These are phyloP conservation scores for Spirogloea muscicola DNA, from an alignment of 139 green algal species.

Conservation along the genomic window DNA sequence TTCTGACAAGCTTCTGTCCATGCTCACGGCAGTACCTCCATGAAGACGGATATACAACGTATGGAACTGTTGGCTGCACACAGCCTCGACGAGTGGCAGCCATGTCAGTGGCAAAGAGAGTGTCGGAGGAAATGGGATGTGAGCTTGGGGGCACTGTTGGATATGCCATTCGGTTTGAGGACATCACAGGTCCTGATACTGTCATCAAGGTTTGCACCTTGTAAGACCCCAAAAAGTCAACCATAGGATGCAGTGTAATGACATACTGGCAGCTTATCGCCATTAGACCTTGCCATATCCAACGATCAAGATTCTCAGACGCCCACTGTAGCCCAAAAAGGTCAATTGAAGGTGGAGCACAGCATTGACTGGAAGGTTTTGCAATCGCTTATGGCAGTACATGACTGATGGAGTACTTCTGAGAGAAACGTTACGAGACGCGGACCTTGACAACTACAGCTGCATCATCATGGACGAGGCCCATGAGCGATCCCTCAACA, in stretches of 20 bases:
- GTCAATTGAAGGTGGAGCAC: too few relatives aligned
- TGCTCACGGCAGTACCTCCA: slow-evolving; percentile 83
- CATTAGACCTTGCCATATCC: too few relatives aligned
- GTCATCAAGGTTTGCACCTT: slow-evolving; percentile 80
- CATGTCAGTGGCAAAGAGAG: slow-evolving; percentile 95
- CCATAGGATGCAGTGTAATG: too few relatives aligned
- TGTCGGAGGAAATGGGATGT: slow-evolving; percentile 81
- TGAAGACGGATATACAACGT: slow-evolving; percentile 82
- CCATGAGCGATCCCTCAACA: slow-evolving; percentile 89
- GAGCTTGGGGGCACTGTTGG: slow-evolving; percentile 69
- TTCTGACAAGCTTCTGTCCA: too few relatives aligned
- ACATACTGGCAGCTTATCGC: too few relatives aligned
- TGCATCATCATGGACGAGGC: slow-evolving; percentile 85
- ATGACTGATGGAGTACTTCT: slow-evolving; percentile 83
- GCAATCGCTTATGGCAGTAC: too few relatives aligned
- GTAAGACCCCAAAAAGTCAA: too few relatives aligned
- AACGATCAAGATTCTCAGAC: too few relatives aligned
- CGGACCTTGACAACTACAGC: slow-evolving; percentile 78
- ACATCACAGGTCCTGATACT: slow-evolving; percentile 78
- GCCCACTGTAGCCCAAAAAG: too few relatives aligned
- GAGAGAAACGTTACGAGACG: slow-evolving; percentile 81
- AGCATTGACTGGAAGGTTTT: too few relatives aligned
- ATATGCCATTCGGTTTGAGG: slow-evolving; percentile 98
- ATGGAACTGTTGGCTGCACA: slow-evolving; percentile 88
- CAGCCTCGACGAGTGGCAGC: slow-evolving; percentile 92